Base-by-base conservation (phyloP, 139 green algal species). In the Chlorella sp. region DNA sequence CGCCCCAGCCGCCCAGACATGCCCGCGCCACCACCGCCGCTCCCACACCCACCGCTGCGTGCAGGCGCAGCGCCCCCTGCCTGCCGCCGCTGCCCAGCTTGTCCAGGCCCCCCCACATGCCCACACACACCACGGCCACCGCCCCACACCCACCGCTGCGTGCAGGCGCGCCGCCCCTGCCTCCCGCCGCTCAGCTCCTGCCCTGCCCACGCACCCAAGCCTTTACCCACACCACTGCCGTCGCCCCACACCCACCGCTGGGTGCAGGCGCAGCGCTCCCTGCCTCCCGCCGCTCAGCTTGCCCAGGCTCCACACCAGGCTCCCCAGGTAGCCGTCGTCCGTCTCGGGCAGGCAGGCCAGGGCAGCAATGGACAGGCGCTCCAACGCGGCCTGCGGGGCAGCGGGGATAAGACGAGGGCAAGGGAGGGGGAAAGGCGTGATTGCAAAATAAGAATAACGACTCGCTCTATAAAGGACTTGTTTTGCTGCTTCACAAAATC, bases 221-320 rank as follows among this genome's bases (percentile, higher is more conserved):
- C n/a, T n/a, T n/a, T n/a, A 18, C 80, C 16, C 22, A n/a, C 64
- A 4, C 64, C n/a, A 15, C 15, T 57, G 11, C 2, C 57, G 11
- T 19, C 18, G n/a, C n/a, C 21, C 2, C n/a, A 28, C 12, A 48
- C 60, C 15, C 82, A 86, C 82, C 82, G 57, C 32, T 7, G 82
- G 34, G 57, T 86, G 82, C n/a, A n/a, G n/a, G n/a, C n/a, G n/a
- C n/a, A n/a, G n/a, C n/a, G n/a, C n/a, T n/a, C n/a, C n/a, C n/a
- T n/a, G n/a, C n/a, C n/a, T n/a, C n/a, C n/a, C n/a, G n/a, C 66
- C 64, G n/a, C 34, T 53, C 14, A 88, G 30, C 66, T 88, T 88
- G 66, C 66, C 84, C 30, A 88, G 68, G 9, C 37, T 40, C 84
- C 84, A 88, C 30, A 34, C 39, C 66, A 88, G 84, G 84, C 40